Conservation (phyloP, 1,139 yeast species). For the Candida sojae region DNA sequence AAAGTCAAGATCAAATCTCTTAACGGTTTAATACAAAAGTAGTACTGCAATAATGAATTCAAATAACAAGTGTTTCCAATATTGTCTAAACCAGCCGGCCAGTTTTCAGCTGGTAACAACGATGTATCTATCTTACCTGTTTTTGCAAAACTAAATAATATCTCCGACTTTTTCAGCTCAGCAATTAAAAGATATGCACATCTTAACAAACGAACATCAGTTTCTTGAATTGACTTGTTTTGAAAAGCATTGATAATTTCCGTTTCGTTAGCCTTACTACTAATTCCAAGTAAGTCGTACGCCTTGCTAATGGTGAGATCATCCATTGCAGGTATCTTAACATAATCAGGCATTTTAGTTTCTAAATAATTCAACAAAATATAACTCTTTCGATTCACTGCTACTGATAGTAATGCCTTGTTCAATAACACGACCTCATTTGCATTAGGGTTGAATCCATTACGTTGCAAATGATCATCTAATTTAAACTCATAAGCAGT, state of each 20-base stretch:
- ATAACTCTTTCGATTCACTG: slow-evolving; percentile 41
- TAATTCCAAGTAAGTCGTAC: slow-evolving; percentile 43
- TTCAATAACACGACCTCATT: slow-evolving; percentile 44
- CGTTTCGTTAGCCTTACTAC: slow-evolving; percentile 51
- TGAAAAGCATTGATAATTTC: slow-evolving; percentile 60
- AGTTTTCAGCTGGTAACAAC: slow-evolving; percentile 60
- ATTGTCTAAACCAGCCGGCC: slow-evolving; percentile 92
- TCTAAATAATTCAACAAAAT: slow-evolving; percentile 50
- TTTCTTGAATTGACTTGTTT: slow-evolving; percentile 22
- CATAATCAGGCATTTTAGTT: slow-evolving; percentile 38
- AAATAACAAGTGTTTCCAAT: slow-evolving; percentile 95
- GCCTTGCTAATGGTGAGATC: slow-evolving; percentile 32
- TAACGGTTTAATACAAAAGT: slow-evolving; percentile 81
- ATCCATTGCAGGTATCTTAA: slow-evolving; percentile 17
- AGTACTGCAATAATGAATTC: slow-evolving; percentile 86
- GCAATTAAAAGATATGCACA: slow-evolving; percentile 53
- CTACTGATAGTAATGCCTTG: slow-evolving; percentile 41
- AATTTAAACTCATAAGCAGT: slow-evolving; percentile 68
- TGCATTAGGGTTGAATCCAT: slow-evolving; percentile 48
- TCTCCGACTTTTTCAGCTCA: slow-evolving; percentile 47
- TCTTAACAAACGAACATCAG: slow-evolving; percentile 51
- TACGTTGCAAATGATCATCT: slow-evolving; percentile 62
- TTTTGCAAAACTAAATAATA: slow-evolving; percentile 52
- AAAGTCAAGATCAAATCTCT: slow-evolving; percentile 66
- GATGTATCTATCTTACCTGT: slow-evolving; percentile 64